These are phyloP conservation scores for Serendipita sp. DNA, from an alignment of 768 basidiomycete genomes.

Conservation along the genomic window DNA sequence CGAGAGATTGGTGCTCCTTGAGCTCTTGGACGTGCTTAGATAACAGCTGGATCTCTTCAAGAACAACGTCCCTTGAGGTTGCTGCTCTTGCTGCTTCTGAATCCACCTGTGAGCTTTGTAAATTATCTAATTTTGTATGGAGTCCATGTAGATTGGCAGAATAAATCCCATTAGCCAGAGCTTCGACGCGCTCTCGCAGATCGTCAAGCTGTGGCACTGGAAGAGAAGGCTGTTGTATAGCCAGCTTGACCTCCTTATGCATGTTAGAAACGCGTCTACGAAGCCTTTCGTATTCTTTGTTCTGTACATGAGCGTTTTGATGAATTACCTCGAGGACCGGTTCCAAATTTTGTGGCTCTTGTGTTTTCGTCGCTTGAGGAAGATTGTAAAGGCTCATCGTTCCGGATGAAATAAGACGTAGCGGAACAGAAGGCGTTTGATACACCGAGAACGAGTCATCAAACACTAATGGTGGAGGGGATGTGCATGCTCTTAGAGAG, in stretches of 20 bases:
- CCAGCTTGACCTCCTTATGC: not conserved
- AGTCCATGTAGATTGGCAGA: not conserved
- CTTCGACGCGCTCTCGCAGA: not conserved
- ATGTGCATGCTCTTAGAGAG: no score
- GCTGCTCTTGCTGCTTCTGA: no score
- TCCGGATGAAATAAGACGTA: no score
- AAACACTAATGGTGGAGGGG: no score
- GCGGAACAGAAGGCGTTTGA: no score
- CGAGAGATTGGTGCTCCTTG: not conserved
- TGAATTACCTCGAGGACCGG: no score
- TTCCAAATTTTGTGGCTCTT: no score
- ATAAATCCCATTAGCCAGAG: not conserved
- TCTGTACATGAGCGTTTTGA: no score
- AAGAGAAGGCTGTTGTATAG: not conserved
- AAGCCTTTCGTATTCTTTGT: not conserved
- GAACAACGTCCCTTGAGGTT: no score
- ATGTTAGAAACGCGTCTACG: not conserved
- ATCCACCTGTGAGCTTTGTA: not conserved
- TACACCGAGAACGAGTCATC: no score
- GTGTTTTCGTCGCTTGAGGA: no score
- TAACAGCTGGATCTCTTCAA: not conserved
- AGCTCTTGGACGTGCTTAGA: not conserved
- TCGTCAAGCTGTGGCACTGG: slow-evolving; percentile 2
- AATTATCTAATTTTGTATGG: not conserved
- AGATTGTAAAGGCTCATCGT: no score